Percentiles rank a stretch among this genome's conserved stretches.
Evolutionary conservation across 371 early-diverging fungal genomes (phyloP).

Genomic region (Agmasoma carcini): DNA sequence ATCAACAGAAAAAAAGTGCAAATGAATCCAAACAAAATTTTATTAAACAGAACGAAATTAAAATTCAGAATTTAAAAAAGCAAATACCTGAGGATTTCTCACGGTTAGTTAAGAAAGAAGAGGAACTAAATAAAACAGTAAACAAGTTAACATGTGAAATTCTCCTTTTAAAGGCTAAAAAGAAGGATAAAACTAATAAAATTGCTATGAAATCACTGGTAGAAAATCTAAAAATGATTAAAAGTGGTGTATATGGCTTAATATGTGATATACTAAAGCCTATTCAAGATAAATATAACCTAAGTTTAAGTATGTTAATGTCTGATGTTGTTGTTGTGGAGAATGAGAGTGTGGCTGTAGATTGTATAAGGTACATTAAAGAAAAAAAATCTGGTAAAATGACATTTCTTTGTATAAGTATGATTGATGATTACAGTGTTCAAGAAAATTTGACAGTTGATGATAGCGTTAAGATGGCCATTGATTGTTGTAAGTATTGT

Average conservation of each 20-base stretch:
- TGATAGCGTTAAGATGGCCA: constrained; percentile 55
- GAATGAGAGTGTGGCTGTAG: constrained; percentile 55
- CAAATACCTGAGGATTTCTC: not conserved
- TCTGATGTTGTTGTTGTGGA: constrained; percentile 58
- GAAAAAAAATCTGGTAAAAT: constrained; percentile 76
- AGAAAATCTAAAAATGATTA: constrained; percentile 17
- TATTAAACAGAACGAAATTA: not conserved
- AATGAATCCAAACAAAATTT: not conserved
- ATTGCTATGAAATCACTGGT: constrained; percentile 61
- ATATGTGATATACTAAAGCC: constrained; percentile 74
- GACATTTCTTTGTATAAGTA: constrained; percentile 78
- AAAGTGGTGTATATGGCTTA: constrained; percentile 70
- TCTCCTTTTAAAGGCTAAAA: constrained; percentile 59
- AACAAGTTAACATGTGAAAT: constrained; percentile 44
- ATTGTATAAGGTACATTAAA: constrained; percentile 64
- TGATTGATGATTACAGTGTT: constrained; percentile 54
- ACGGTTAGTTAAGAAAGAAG: constrained; percentile 55
- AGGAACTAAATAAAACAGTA: constrained; percentile 65
- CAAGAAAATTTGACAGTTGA: not conserved
- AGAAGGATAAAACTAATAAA: constrained; percentile 65
- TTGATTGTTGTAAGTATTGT: constrained; percentile 64
- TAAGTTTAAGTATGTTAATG: constrained; percentile 60
- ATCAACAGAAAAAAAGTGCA: constrained; percentile 1
- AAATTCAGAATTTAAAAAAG: not conserved
- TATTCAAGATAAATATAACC: constrained; percentile 72